These are phyloP conservation scores for Globisporangium cystogenes DNA, from an alignment of 352 stramenopile genomes.

Conservation along the genomic window DNA sequence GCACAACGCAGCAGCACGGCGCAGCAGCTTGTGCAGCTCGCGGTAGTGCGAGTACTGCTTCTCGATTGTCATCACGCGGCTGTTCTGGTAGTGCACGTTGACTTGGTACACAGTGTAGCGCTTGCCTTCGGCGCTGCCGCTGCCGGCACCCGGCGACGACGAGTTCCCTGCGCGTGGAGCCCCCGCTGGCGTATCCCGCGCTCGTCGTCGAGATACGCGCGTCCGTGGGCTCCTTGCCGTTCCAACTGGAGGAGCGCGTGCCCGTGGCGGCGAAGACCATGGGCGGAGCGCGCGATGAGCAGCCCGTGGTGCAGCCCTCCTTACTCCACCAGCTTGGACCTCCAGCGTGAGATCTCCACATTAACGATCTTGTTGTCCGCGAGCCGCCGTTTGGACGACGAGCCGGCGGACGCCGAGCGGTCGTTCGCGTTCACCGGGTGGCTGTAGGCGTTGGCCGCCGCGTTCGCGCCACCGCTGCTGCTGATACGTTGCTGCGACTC, in stretches of 20 bases:
- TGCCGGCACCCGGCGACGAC: slow-evolving; percentile 9
- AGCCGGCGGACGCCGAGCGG: slow-evolving; percentile 7
- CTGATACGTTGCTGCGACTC: slow-evolving; percentile 6
- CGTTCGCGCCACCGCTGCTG: neutral
- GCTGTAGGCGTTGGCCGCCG: neutral
- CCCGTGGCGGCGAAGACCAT: slow-evolving; percentile 16
- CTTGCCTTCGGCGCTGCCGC: slow-evolving; percentile 27
- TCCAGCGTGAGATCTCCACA: slow-evolving; percentile 70
- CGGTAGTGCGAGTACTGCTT: slow-evolving; percentile 85
- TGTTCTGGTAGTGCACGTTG: slow-evolving; percentile 70
- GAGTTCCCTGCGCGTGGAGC: slow-evolving; percentile 1
- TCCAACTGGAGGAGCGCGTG: slow-evolving; percentile 37
- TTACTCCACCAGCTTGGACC: slow-evolving; percentile 46
- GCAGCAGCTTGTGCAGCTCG: slow-evolving; percentile 74
- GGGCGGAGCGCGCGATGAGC: slow-evolving; percentile 24
- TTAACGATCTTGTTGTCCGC: slow-evolving; percentile 57
- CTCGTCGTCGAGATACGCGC: slow-evolving; percentile 4
- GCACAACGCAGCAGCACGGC: slow-evolving; percentile 67
- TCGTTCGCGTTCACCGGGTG: slow-evolving; percentile 3
- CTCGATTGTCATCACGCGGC: slow-evolving; percentile 47
- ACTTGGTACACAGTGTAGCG: slow-evolving; percentile 77
- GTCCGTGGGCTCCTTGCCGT: slow-evolving; percentile 37
- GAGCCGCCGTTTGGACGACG: slow-evolving; percentile 1
- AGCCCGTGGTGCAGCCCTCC: slow-evolving; percentile 15
- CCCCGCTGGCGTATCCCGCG: slow-evolving; percentile 3